Base-by-base conservation (phyloP, 176 grass and related monocot genomes). In the Puccinellia tenuiflora region DNA sequence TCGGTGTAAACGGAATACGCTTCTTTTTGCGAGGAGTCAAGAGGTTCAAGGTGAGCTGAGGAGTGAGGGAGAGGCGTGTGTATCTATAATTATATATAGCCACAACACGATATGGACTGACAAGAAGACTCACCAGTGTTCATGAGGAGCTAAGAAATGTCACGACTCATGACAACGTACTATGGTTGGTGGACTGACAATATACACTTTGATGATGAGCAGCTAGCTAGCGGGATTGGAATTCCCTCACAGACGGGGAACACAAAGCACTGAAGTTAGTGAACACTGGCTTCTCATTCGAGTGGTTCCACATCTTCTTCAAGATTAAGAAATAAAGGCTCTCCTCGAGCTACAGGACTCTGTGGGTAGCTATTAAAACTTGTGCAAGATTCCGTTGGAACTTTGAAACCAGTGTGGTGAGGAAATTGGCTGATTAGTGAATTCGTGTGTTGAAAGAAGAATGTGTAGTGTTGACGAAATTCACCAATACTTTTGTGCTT, bases 381-480 rank as follows among this genome's bases (percentile, higher is more conserved):
- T 62, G 72, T 45, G 63, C 67, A 71, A 64, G 38, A 54, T 42
- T 81, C n/a, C 50, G 59, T 17, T 52, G 48, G n/a, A 68, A 39
- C 20, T 68, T 39, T 39, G 9, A 54, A 85, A 88, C 21, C 7
- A 7, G 28, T 81, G 43, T 81, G 43, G 39, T 85, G 80, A 37
- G 72, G 84, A 80, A 85, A 76, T 38, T 90, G 24, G 25, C 40
- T 39, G 8, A 39, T 39, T 8, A 2, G 33, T 34, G 33, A 34
- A 34, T 34, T 4, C 2, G 33, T 2, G 37, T 39, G 6, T 51
- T 18, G 12, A 33, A 33, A 46, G 34, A 18, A 35, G 53, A 47
- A 26, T 47, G 28, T 81, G 50, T 35, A 64, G 30, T 59, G 40
- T 16, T 69, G 46, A 75, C 60, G 59, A 24, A 51, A 70, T 69